Evolutionary conservation across 495 filamentous ascomycete genomes (phyloP).

Genomic region (Aspergillus asperescens): DNA sequence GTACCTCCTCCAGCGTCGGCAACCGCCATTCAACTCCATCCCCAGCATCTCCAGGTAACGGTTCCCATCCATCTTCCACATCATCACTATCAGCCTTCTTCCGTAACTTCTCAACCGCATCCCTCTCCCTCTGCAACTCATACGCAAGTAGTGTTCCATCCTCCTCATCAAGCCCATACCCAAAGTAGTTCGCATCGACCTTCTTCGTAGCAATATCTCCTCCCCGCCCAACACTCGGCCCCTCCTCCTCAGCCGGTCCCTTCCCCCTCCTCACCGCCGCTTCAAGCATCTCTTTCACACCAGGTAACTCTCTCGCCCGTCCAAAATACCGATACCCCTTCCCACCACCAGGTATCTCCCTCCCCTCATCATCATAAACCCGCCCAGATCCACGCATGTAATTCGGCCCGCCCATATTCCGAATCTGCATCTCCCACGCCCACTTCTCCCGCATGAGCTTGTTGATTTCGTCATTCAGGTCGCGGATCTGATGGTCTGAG

Average conservation of each 20-base stretch:
- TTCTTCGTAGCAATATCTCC: constrained; percentile 67
- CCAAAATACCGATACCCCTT: constrained; percentile 94
- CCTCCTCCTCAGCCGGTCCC: constrained; percentile 58
- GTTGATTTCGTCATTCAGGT: constrained; percentile 99
- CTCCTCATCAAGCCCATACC: constrained; percentile 91
- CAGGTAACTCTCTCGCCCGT: constrained; percentile 81
- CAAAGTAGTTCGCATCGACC: constrained; percentile 94
- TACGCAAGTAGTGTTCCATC: constrained; percentile 79
- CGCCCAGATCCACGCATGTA: constrained; percentile 88
- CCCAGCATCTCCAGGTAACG: constrained; percentile 78
- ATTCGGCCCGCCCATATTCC: constrained; percentile 90
- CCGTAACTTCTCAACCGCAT: constrained; percentile 64
- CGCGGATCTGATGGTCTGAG: constrained; percentile 93
- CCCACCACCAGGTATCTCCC: constrained; percentile 83
- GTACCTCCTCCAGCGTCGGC: constrained; percentile 82
- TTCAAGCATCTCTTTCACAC: constrained; percentile 96
- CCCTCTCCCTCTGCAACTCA: constrained; percentile 76
- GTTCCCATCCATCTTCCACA: constrained; percentile 64
- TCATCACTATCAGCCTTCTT: constrained; percentile 35
- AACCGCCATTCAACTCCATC: constrained; percentile 81
- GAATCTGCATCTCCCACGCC: constrained; percentile 96
- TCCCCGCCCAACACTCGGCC: constrained; percentile 53
- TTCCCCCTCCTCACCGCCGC: constrained; percentile 50
- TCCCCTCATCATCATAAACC: constrained; percentile 86
- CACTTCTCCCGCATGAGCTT: constrained; percentile 98